phyloP scores from a whole-genome alignment of 768 basidiomycete species.

The Lentinula lateritia region DNA sequence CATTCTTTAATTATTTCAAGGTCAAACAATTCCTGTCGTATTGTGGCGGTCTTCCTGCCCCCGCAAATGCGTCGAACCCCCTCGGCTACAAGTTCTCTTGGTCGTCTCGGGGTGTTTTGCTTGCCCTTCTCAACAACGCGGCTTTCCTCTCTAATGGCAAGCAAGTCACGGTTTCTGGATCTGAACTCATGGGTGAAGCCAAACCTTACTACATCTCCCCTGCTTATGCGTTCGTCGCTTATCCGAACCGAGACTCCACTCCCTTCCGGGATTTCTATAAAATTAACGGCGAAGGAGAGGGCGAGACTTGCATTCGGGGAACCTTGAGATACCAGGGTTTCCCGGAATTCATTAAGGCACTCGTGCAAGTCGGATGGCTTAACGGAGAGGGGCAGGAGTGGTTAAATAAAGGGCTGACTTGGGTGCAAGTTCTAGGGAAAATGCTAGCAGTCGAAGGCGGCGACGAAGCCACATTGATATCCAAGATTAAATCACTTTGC shows the following conservation, averaged over 20 bases:
- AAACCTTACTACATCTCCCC: slow-evolving; percentile 94
- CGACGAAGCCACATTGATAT: slow-evolving; percentile 74
- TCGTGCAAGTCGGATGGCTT: slow-evolving; percentile 87
- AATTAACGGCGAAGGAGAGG: slow-evolving; percentile 66
- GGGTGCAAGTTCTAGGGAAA: slow-evolving; percentile 79
- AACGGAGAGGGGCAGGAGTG: slow-evolving; percentile 72
- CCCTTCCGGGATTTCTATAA: slow-evolving; percentile 89
- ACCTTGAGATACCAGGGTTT: slow-evolving; percentile 95
- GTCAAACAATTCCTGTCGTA: slow-evolving; percentile 90
- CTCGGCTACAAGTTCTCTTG: slow-evolving; percentile 99
- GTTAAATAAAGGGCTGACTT: slow-evolving; percentile 69
- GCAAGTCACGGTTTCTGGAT: slow-evolving; percentile 62
- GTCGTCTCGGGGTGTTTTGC: slow-evolving; percentile 93
- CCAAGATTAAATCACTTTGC: slow-evolving; percentile 63
- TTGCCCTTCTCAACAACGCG: slow-evolving; percentile 89
- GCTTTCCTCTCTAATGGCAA: slow-evolving; percentile 69
- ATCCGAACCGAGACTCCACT: slow-evolving; percentile 93
- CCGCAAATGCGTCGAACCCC: slow-evolving; percentile 87
- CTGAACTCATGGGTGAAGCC: slow-evolving; percentile 85
- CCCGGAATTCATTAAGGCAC: slow-evolving; percentile 87
- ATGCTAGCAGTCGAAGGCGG: slow-evolving; percentile 63
- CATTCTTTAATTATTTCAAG: slow-evolving; percentile 27
- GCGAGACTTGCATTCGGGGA: slow-evolving; percentile 87
- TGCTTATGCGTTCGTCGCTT: slow-evolving; percentile 93
- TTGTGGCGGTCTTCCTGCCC: slow-evolving; percentile 94